phyloP scores from a whole-genome alignment of 148 eudicot species.

The Cornus controversa region DNA sequence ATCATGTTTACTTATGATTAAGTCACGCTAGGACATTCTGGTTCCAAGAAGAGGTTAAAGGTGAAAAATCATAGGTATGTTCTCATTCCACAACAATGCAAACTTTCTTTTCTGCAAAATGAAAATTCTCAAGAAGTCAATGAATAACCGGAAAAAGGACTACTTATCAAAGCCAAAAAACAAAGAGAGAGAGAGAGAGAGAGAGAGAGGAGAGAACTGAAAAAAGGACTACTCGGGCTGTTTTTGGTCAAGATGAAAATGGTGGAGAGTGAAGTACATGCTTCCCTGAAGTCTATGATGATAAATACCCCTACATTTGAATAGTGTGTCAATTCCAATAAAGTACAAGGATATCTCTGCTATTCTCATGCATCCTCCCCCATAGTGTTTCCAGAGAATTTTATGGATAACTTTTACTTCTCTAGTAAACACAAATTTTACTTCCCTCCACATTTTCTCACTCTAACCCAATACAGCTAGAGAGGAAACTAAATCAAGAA shows the following conservation, averaged over 20 bases:
- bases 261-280: neutral
- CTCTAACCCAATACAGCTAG: neutral
- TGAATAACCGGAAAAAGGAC: neutral
- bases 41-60: neutral
- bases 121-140: neutral
- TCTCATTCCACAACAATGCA: neutral
- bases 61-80: neutral
- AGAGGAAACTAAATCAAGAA: slow-evolving; percentile 10
- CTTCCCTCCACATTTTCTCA: neutral
- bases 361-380: neutral
- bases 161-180: too few relatives aligned
- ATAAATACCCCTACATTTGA: neutral
- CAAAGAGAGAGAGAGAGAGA: too few relatives aligned
- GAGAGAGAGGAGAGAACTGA: too few relatives aligned
- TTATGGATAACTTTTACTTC: neutral
- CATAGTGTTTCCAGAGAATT: slow-evolving; percentile 4
- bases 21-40: neutral
- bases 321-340: neutral
- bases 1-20: neutral
- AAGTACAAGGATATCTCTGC: neutral
- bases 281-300: neutral
- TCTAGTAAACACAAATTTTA: neutral
- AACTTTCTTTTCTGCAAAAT: neutral
- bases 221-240: neutral
- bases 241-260: neutral